Base-by-base conservation (phyloP, 805 yeast genomes). In the Brettanomyces naardenensis region DNA sequence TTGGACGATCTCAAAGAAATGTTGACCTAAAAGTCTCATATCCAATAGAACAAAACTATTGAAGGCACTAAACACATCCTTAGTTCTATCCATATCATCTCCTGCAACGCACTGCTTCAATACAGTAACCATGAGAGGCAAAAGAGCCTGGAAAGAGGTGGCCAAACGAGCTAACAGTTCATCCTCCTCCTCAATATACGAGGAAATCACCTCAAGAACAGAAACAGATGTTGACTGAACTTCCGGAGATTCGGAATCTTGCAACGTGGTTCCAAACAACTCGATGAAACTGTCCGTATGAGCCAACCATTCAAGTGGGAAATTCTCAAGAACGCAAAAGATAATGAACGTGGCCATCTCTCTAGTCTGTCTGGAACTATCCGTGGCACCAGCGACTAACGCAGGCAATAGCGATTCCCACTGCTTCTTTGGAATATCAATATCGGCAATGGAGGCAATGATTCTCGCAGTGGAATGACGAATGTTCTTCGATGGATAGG, bases 391-490 rank as follows among this genome's bases (percentile, higher is more conserved):
- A 40, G 69, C 64, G 40, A 83, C 78, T 53, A 92, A 69, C 37
- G 74, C 66, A 25, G 85, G 82, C 44, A 90, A 70, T 47, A 92
- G 71, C 30, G 76, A 79, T 4, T 80, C 73, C 97, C 97, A 92
- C 44, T 68, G 60, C 28, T 71, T 71, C 9, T 46, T 44, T 38
- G 76, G 78, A 45, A 88, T 66, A 58, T 90, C 97, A 38, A 68
- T 60, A 48, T 78, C 77, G 28, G 86, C 95, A 56, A 92, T 85
- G 32, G 88, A 80, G 21, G 96, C 79, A 50, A 92, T 78, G 41
- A 89, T 85, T 61, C 96, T 78, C 19, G 97, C 89, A 39, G 82
- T 71, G 17, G 94, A 78, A 64, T 92, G 97, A 61, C 96, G 78
- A 44, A 88, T 80, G 40, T 75, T 66, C 51, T 71, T 67, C 40